Conservation (phyloP, 2,329 filamentous ascomycete species). For the Paradendryphiella salina region DNA sequence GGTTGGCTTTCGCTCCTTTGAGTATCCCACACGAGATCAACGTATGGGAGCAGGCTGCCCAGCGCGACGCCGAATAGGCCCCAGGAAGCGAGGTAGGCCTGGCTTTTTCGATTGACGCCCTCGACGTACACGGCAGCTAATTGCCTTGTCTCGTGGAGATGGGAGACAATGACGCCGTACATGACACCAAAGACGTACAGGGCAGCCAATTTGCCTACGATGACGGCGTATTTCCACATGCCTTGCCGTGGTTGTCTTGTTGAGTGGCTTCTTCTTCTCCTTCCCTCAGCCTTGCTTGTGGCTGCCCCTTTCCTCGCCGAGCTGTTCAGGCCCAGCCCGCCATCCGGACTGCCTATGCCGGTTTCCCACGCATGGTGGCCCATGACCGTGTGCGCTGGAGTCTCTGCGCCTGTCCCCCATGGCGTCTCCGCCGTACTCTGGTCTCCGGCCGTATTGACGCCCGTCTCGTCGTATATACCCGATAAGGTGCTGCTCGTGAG, state of each 20-base stretch:
- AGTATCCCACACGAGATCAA: slow-evolving; percentile 73
- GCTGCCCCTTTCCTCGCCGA: slow-evolving; percentile 17
- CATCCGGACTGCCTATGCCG: slow-evolving; percentile 32
- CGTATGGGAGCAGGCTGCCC: slow-evolving; percentile 79
- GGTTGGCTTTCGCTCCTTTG: slow-evolving; percentile 46
- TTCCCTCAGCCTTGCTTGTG: slow-evolving; percentile 1
- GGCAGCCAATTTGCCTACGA: slow-evolving; percentile 62
- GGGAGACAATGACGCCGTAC: slow-evolving; percentile 80
- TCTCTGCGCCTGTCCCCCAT: slow-evolving; percentile 77
- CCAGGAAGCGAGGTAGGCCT: slow-evolving; percentile 78
- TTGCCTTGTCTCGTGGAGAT: slow-evolving; percentile 71
- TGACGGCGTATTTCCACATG: slow-evolving; percentile 53
- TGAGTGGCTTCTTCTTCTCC: slow-evolving; percentile 7
- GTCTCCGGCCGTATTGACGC: slow-evolving; percentile 28
- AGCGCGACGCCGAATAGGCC: slow-evolving; percentile 75
- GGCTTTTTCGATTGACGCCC: slow-evolving; percentile 58
- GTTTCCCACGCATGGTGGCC: slow-evolving; percentile 26
- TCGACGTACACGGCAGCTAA: slow-evolving; percentile 66
- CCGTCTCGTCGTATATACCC: slow-evolving; percentile 74
- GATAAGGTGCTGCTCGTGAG: slow-evolving; percentile 86
- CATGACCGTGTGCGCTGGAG: slow-evolving; percentile 53
- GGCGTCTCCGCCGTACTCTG: slow-evolving; percentile 66
- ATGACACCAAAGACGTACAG: slow-evolving; percentile 79
- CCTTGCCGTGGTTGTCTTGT: slow-evolving; percentile 21
- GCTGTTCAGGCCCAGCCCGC: slow-evolving; percentile 31